Evolutionary conservation across 257 asterid genomes (phyloP).

Genomic region (Solanum pennellii): DNA sequence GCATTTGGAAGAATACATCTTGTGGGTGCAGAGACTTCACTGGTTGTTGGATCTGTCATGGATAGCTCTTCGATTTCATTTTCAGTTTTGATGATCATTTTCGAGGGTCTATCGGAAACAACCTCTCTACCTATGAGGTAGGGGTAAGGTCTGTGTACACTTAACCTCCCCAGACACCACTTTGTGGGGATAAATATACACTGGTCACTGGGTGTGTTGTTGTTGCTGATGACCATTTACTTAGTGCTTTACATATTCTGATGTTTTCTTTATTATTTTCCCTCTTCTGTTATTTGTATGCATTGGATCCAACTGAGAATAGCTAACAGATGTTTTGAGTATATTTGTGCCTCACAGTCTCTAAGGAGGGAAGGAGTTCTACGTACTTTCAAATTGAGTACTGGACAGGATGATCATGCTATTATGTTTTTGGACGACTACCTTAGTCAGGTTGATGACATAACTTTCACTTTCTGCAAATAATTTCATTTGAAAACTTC

Average conservation of each 20-base stretch:
- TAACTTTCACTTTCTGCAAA: neutral
- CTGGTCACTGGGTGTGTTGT: neutral
- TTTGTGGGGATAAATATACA: neutral
- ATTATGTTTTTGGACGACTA: conserved; percentile 80
- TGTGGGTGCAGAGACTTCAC: neutral
- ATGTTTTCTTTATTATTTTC: neutral
- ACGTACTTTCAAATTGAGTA: conserved; percentile 73
- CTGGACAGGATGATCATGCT: conserved; percentile 97
- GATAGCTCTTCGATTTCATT: neutral
- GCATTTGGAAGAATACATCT: neutral
- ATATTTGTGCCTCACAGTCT: conserved; percentile 29
- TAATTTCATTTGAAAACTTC: neutral
- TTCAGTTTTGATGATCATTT: neutral
- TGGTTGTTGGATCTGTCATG: neutral
- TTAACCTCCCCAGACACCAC: neutral
- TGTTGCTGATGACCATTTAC: neutral
- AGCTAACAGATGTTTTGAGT: neutral
- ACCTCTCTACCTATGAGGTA: neutral
- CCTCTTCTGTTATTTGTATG: neutral
- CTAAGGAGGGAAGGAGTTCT: conserved; percentile 59
- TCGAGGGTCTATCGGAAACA: neutral
- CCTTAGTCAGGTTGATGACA: conserved; percentile 54
- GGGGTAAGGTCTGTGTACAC: neutral
- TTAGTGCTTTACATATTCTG: neutral
- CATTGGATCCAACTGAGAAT: neutral